Percentiles rank a stretch among this genome's conserved stretches.
These are phyloP conservation scores for Rhododendron vialii DNA, from an alignment of 148 eudicot species.

Conservation along the genomic window DNA sequence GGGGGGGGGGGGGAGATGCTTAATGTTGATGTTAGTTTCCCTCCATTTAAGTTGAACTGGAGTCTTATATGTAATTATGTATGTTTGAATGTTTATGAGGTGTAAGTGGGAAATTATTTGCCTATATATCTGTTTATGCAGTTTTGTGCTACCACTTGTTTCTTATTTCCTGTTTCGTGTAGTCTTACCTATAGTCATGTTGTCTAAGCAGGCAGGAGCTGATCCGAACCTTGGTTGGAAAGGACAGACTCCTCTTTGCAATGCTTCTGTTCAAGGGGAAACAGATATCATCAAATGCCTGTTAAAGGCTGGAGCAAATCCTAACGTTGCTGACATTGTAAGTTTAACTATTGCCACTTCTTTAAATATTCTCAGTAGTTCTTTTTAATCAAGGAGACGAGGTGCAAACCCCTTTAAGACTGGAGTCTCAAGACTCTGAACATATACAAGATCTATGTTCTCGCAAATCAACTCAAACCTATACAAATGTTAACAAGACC, in stretches of 20 bases:
- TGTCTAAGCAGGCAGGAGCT: conserved; percentile 1
- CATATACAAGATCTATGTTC: background rate
- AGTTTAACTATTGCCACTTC: background rate
- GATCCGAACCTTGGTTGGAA: background rate
- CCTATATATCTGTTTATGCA: background rate
- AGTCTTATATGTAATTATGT: background rate
- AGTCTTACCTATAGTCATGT: background rate
- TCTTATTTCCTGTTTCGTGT: background rate
- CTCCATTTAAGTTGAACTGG: background rate
- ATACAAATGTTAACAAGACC: background rate
- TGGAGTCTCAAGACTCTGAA: background rate
- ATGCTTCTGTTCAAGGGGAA: background rate
- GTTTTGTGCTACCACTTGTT: background rate
- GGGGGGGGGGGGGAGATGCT: background rate
- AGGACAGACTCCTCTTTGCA: background rate
- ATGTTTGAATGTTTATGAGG: background rate
- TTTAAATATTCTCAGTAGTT: background rate
- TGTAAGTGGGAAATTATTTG: background rate
- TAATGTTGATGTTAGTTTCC: background rate
- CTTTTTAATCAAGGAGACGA: background rate
- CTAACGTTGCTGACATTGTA: conserved; percentile 6
- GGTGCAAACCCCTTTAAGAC: background rate
- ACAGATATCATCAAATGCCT: conserved; percentile 12
- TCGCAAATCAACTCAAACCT: background rate
- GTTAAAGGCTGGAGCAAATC: conserved; percentile 23